Evolutionary conservation across 2,329 filamentous ascomycete species (phyloP).

Genomic region (Colletotrichum cuscutae): DNA sequence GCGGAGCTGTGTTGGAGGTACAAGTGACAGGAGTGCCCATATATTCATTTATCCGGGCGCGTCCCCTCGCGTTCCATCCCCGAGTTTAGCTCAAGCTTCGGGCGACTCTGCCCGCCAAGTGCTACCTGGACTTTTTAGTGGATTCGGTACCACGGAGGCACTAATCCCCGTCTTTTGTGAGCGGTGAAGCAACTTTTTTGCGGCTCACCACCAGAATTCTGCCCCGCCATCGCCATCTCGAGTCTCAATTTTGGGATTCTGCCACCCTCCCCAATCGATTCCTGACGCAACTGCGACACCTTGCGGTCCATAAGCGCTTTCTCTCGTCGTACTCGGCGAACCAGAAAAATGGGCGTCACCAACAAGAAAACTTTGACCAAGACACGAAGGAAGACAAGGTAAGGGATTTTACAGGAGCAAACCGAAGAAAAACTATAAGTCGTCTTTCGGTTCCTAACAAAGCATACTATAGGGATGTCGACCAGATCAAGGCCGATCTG

Average conservation of each 20-base stretch:
- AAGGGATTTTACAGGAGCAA: slow-evolving; percentile 37
- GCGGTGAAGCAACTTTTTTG: slow-evolving; percentile 30
- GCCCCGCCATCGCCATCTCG: slow-evolving; percentile 18
- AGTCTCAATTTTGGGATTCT: slow-evolving; percentile 16
- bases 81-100: background rate
- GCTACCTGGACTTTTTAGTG: slow-evolving; percentile 4
- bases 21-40: background rate
- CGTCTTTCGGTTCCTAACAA: slow-evolving; percentile 2
- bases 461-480: slow-evolving; percentile 76
- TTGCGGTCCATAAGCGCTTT: background rate
- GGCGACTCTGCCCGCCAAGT: background rate
- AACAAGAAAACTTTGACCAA: slow-evolving; percentile 77
- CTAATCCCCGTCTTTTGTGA: background rate
- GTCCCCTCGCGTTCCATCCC: background rate
- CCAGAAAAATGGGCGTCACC: slow-evolving; percentile 71
- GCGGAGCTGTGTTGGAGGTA: background rate
- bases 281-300: background rate
- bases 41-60: slow-evolving; percentile 32
- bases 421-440: background rate
- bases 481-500: slow-evolving; percentile 90
- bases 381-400: slow-evolving; percentile 78
- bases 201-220: slow-evolving; percentile 9
- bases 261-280: background rate
- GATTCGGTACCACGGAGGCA: background rate
- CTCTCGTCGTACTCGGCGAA: background rate